Base-by-base conservation (phyloP, 2,329 filamentous ascomycete species). In the Trichoderma brevicompactum region DNA sequence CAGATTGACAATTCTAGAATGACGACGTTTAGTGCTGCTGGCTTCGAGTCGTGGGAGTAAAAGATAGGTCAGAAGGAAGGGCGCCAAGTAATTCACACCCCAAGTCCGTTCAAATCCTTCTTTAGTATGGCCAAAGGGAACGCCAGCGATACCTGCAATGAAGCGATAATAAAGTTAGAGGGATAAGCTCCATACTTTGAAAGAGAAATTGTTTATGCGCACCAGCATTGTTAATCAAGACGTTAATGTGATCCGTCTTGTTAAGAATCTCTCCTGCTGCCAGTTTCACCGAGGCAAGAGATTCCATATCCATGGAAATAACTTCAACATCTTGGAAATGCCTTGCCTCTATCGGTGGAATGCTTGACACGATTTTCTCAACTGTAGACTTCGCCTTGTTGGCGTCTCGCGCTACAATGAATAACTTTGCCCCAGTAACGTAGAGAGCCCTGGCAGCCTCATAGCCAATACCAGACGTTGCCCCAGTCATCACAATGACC, bases 161-260 rank as follows among this genome's bases (percentile, higher is more conserved):
- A 17, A 5, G 54, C 8, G 7, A 17, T 8, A 3, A 8, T 34
- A 1, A 3, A 13, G 5, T 38, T 23, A 40, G 34, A 7, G n/a
- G 15, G 3, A 23, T 15, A 1, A 15, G 48, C 7, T 34, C 2
- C 2, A n/a, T 17, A 13, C 10, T 34, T 10, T 7, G 23, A 34
- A 1, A 3, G 19, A 0, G 7, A n/a, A 15, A 19, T 2, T 13
- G 1, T 56, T 3, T 10, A 13, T 43, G n/a, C 38, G 0, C 2
- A 58, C 54, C 54, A 3, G 54, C 40, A 28, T 58, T 58, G 54
- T 58, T 58, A 41, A 58, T 58, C 13, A 58, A 46, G 23, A 58
- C 13, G 17, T 36, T 58, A 5, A 46, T 58, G 1, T 17, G 13
- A 7, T 46, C 1, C 6, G 54, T 5, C 10, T 34, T 58, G 9